Base-by-base conservation (phyloP, 306 rosid species). In the Begonia loranthoides region DNA sequence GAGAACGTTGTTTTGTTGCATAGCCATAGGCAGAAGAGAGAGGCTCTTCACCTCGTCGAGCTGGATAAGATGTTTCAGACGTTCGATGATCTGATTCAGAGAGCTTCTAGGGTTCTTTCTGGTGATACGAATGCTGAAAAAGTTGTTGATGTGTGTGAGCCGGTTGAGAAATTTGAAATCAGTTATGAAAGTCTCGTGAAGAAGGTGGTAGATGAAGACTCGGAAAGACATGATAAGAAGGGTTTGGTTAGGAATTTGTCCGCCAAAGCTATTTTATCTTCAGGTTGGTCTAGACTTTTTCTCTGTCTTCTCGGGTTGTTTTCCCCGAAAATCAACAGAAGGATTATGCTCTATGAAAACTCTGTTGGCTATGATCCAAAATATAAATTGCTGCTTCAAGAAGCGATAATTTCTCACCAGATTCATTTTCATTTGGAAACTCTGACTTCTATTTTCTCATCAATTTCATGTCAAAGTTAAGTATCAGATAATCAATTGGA, bases 21-120 rank as follows among this genome's bases (percentile, higher is more conserved):
- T 60, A 68, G 78, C 60, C 67, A 67, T 43, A 72, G 78, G 24
- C 90, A 71, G 69, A 77, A 66, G 67, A 75, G 40, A 41, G 97
- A 90, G 56, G 92, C 94, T 1, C 56, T 72, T 17, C 65, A 68
- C 14, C 56, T 85, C 66, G 71, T 85, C 49, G 73, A 85, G 47
- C 61, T 66, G 1, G 94, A 82, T 19, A 74, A 75, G 10, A 56
- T 62, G 75, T 80, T 85, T 51, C 77, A 77, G 15, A 70, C 69
- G 61, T 78, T 82, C 17, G 94, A 52, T 66, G 87, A 73, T 66
- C 87, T 85, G 47, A 78, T 90, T 59, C 97, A 72, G 72, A 84
- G 64, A 47, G 79, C 94, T 61, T 85, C 94, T 50, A 55, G 52
- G 12, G 57, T 82, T 62, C 76, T 90, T 63, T 82, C 86, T 54